Conservation (phyloP, 306 rosid species). For the Arachis hypogaea region DNA sequence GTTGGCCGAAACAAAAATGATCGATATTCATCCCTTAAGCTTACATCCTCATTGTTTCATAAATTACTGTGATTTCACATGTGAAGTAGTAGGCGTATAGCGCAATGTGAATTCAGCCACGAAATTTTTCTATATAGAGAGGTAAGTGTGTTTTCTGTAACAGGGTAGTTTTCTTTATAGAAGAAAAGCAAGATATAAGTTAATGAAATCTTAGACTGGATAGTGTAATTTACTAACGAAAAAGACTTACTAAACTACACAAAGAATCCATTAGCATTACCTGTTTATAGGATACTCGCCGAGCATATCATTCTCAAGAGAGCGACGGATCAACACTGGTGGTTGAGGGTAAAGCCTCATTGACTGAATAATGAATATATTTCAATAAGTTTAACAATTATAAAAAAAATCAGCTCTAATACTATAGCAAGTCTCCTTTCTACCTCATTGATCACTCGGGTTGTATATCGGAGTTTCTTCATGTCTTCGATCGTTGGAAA, state of each 20-base stretch:
- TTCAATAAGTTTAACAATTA: constrained; percentile 17
- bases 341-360: constrained; percentile 99
- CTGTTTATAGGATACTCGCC: constrained; percentile 81
- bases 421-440: constrained; percentile 37
- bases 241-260: not conserved
- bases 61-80: constrained; percentile 25
- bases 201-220: constrained; percentile 15
- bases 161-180: not conserved
- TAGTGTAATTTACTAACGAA: constrained; percentile 5
- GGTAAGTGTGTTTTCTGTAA: not conserved
- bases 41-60: constrained; percentile 9
- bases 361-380: constrained; percentile 58
- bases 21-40: not conserved
- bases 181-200: not conserved
- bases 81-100: not conserved
- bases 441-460: constrained; percentile 98
- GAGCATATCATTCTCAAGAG: constrained; percentile 74
- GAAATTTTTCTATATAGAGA: constrained; percentile 12
- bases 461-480: constrained; percentile 91
- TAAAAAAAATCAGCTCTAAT: constrained; percentile 24
- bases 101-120: not conserved
- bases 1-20: not conserved
- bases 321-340: constrained; percentile 94
- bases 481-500: constrained; percentile 88
- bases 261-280: constrained; percentile 44